These are phyloP conservation scores for Sistotremastrum suecicum DNA, from an alignment of 768 basidiomycete species.

Conservation along the genomic window DNA sequence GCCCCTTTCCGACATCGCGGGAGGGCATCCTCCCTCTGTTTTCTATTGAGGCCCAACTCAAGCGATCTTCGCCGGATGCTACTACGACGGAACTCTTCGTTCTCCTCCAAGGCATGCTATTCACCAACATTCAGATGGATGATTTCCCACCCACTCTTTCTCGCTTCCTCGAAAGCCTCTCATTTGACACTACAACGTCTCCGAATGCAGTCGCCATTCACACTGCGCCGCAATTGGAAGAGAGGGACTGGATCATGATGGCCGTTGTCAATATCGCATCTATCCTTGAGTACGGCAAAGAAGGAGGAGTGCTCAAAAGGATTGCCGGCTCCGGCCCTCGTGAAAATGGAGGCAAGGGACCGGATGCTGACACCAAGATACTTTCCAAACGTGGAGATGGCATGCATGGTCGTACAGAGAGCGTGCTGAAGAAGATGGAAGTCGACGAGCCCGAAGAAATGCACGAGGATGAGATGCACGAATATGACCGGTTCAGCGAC, in stretches of 20 bases:
- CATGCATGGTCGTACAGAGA: constrained; percentile 20
- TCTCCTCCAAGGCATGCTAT: constrained; percentile 91
- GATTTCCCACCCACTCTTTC: constrained; percentile 73
- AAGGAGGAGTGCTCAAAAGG: constrained; percentile 53
- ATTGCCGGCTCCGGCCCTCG: constrained; percentile 33
- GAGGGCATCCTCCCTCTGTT: constrained; percentile 87
- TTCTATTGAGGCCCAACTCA: constrained; percentile 58
- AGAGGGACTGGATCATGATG: constrained; percentile 96
- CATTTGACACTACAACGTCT: too few species aligned
- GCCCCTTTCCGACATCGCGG: constrained; percentile 76
- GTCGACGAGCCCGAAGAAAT: constrained; percentile 38
- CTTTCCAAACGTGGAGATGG: constrained; percentile 15
- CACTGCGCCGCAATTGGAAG: constrained; percentile 35
- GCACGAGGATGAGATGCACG: constrained; percentile 11
- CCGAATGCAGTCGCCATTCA: constrained; percentile 37
- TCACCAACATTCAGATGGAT: constrained; percentile 90
- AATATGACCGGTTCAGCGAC: not conserved
- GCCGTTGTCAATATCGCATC: constrained; percentile 70
- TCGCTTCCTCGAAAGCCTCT: constrained; percentile 73
- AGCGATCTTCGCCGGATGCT: constrained; percentile 65
- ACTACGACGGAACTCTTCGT: constrained; percentile 70
- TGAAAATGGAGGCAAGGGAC: constrained; percentile 14
- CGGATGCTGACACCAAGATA: not conserved
- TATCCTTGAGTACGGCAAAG: constrained; percentile 77
- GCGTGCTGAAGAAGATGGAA: constrained; percentile 44